phyloP scores from a whole-genome alignment of 1,284 basidiomycete genomes.

The Trichosporon sp. region DNA sequence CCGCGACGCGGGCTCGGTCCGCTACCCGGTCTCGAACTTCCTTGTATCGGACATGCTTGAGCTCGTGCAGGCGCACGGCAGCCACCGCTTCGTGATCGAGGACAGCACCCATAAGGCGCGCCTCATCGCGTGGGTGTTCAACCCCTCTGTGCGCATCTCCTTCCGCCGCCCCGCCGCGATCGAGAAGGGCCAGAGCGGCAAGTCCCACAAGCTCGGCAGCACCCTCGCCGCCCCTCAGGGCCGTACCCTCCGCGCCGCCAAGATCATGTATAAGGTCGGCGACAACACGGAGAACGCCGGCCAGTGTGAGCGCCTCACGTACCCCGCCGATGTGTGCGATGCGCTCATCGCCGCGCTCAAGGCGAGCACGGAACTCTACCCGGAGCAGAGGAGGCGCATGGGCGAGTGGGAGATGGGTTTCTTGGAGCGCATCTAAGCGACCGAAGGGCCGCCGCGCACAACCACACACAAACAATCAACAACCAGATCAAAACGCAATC shows the following conservation, averaged over 20 bases:
- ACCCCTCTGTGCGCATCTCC: conserved; percentile 74
- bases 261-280: conserved; percentile 47
- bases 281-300: conserved; percentile 24
- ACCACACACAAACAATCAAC: not conserved
- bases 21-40: conserved; percentile 76
- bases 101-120: conserved; percentile 76
- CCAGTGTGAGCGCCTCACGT: conserved; percentile 46
- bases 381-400: conserved; percentile 39
- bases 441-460: no score
- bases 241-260: conserved; percentile 38
- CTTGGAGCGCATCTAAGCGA: conserved; percentile 39
- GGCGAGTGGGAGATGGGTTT: conserved; percentile 49
- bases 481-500: not conserved
- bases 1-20: conserved; percentile 54
- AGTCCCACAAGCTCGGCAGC: conserved; percentile 13
- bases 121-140: conserved; percentile 89
- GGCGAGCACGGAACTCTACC: conserved; percentile 43
- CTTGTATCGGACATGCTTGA: conserved; percentile 84
- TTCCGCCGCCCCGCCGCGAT: conserved; percentile 57
- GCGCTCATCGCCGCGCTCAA: conserved; percentile 37
- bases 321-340: conserved; percentile 41
- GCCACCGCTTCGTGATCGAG: conserved; percentile 79
- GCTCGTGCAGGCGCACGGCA: conserved; percentile 81
- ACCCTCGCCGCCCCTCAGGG: conserved; percentile 8
- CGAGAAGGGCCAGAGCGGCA: conserved; percentile 22